Conservation (phyloP, 176 grass and related monocot species). For the Musa troglodytarum region DNA sequence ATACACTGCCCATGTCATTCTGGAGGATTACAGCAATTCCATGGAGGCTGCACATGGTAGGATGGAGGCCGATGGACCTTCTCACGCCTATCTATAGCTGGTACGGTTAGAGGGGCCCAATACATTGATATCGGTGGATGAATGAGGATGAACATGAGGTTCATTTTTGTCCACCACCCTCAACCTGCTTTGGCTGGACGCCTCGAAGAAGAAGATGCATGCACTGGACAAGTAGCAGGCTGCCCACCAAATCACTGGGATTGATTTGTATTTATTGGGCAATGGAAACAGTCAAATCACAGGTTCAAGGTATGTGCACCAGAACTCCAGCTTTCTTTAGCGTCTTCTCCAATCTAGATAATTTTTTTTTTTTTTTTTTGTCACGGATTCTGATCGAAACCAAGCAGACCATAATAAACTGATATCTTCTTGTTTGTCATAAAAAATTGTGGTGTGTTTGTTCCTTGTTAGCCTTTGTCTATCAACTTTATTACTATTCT, state of each 20-base stretch:
- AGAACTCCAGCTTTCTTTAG: not conserved
- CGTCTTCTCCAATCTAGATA: not conserved
- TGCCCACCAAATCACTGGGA: not conserved
- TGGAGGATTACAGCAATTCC: no score
- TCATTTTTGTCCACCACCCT: no score
- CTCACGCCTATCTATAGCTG: no score
- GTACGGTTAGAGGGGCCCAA: no score
- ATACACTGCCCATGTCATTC: no score
- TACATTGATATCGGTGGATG: no score
- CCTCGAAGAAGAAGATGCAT: not conserved
- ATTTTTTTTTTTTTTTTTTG: not conserved
- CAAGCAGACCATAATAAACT: not conserved
- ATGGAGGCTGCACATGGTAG: no score
- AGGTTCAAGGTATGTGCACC: not conserved
- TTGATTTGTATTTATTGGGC: not conserved
- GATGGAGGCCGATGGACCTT: no score
- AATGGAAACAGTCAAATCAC: not conserved
- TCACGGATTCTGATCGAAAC: not conserved
- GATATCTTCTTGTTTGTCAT: not conserved
- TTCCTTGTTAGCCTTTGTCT: no score
- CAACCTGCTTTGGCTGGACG: no score
- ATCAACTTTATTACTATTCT: no score
- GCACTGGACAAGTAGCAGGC: not conserved
- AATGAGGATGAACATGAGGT: no score
- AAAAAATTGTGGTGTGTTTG: not conserved